A percentile compares a stretch with the other conserved stretches of the same genome.
phyloP scores from a whole-genome alignment of 2,329 filamentous ascomycete genomes.

The Penicillium rolfsii region DNA sequence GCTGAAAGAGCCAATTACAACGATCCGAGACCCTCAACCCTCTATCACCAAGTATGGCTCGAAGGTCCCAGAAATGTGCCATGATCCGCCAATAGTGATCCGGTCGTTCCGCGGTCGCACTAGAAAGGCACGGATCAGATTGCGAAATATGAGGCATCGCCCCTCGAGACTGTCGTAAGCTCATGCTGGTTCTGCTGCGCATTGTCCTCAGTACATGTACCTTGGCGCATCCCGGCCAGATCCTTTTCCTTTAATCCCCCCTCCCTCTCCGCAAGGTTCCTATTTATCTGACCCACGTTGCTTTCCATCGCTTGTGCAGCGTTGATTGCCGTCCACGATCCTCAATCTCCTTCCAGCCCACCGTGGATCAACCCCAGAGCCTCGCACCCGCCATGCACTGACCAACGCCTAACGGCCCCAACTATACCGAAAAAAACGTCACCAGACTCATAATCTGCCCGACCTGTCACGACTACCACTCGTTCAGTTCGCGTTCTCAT shows the following conservation, averaged over 20 bases:
- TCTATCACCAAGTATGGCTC: background rate
- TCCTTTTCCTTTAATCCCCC: background rate
- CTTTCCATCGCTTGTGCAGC: background rate
- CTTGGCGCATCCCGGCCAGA: constrained; percentile 1
- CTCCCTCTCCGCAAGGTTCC: background rate
- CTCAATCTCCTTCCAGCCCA: constrained; percentile 1
- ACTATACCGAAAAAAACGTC: background rate
- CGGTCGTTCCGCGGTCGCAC: background rate
- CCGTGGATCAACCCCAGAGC: constrained; percentile 8
- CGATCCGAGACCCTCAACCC: constrained; percentile 3
- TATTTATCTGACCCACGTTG: background rate
- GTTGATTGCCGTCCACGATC: background rate
- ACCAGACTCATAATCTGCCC: background rate
- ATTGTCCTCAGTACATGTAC: constrained; percentile 7
- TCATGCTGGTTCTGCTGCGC: constrained; percentile 3
- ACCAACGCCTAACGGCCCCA: constrained; percentile 7
- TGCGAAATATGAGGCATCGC: constrained; percentile 22
- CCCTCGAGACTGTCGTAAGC: constrained; percentile 14
- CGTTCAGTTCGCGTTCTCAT: background rate
- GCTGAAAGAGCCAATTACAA: background rate
- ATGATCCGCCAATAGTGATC: constrained; percentile 8
- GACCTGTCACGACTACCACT: background rate
- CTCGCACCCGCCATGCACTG: constrained; percentile 8
- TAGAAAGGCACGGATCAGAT: constrained; percentile 14
- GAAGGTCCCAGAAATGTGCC: background rate